phyloP scores from a whole-genome alignment of 2,329 filamentous ascomycete genomes.

The Chaetomiaceae sp. region DNA sequence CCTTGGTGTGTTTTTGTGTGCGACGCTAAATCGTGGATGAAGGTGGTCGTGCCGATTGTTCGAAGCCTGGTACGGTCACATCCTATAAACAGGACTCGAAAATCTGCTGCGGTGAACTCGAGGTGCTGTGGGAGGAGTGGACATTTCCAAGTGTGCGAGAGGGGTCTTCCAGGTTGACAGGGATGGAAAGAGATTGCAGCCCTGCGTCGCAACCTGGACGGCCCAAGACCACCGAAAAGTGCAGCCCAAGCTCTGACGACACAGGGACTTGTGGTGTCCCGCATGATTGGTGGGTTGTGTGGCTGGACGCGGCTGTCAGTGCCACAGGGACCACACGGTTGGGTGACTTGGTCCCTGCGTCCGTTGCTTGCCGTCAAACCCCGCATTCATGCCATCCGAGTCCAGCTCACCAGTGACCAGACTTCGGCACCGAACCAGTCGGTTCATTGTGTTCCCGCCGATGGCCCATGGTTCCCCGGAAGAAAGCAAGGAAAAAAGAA shows the following conservation, averaged over 20 bases:
- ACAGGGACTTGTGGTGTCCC: constrained; percentile 9
- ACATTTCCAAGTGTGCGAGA: constrained; percentile 16
- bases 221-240: constrained; percentile 11
- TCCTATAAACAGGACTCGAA: constrained; percentile 5
- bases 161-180: constrained; percentile 16
- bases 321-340: constrained; percentile 7
- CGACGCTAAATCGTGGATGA: background rate
- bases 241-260: constrained; percentile 24
- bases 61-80: constrained; percentile 10
- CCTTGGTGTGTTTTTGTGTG: background rate
- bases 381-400: background rate
- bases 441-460: background rate
- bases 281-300: constrained; percentile 11
- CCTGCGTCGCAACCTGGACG: constrained; percentile 16
- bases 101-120: constrained; percentile 10
- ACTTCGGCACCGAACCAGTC: no score
- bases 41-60: background rate
- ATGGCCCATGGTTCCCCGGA: no score
- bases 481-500: no score
- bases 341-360: background rate
- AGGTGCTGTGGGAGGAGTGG: constrained; percentile 11
- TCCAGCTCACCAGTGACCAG: no score
- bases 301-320: constrained; percentile 8
- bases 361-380: background rate
- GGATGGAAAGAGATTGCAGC: constrained; percentile 23